Evolutionary conservation across 2,329 filamentous ascomycete genomes (phyloP).

Genomic region (Epichloe sylvatica): DNA sequence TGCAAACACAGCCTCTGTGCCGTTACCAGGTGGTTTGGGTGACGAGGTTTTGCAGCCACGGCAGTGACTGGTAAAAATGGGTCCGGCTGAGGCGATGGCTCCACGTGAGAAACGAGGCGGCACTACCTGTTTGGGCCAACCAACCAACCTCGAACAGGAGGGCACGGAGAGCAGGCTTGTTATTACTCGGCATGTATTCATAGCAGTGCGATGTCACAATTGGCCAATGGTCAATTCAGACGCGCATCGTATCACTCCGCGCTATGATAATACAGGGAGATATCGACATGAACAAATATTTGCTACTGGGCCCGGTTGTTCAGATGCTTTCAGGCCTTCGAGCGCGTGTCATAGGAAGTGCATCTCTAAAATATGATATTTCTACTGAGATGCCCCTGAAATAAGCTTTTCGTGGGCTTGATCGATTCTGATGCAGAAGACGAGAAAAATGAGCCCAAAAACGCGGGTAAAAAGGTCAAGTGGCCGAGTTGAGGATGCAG

Average conservation of each 20-base stretch:
- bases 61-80: neutral
- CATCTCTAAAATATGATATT: neutral
- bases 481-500: neutral
- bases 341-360: neutral
- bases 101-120: conserved; percentile 20
- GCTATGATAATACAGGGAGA: neutral
- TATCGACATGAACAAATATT: too few relatives aligned
- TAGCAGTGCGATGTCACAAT: too few relatives aligned
- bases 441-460: conserved; percentile 54
- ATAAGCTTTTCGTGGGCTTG: neutral
- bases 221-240: too few relatives aligned
- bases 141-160: conserved; percentile 3
- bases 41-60: neutral
- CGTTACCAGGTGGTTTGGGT: too few relatives aligned
- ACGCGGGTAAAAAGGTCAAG: conserved; percentile 29
- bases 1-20: too few relatives aligned
- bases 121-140: conserved; percentile 10
- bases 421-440: conserved; percentile 23
- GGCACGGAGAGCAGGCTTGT: too few relatives aligned
- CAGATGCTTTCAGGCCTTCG: neutral
- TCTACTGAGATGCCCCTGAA: neutral
- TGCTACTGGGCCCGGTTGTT: too few relatives aligned
- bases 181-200: too few relatives aligned
- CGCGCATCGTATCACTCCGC: neutral
- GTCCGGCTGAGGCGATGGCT: conserved; percentile 9